phyloP scores from a whole-genome alignment of 139 green algal genomes.

The Penium margaritaceum region DNA sequence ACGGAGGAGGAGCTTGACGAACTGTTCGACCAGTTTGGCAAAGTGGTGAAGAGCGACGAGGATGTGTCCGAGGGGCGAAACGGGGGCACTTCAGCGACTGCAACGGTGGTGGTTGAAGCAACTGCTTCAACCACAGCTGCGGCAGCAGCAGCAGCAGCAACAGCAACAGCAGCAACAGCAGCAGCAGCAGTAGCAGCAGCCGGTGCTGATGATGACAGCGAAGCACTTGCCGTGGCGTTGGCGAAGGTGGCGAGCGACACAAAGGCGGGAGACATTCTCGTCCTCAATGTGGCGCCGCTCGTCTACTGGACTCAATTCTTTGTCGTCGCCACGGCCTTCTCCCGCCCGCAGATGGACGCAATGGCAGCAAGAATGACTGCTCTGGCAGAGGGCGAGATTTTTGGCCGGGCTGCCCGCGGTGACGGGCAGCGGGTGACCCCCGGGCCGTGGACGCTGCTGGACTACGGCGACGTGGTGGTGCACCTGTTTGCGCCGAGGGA shows the following conservation, averaged over 20 bases:
- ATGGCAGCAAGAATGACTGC: slow-evolving; percentile 15
- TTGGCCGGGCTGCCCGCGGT: no score
- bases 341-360: slow-evolving; percentile 47
- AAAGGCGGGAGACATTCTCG: slow-evolving; percentile 44
- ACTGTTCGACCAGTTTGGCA: slow-evolving; percentile 10
- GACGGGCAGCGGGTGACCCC: background rate
- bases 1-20: slow-evolving; percentile 23
- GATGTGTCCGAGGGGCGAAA: no score
- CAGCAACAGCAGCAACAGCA: background rate
- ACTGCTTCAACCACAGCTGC: background rate
- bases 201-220: background rate
- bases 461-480: slow-evolving; percentile 49
- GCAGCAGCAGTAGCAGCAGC: background rate
- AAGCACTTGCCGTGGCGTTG: slow-evolving; percentile 42
- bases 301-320: slow-evolving; percentile 51
- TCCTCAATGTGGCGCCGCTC: slow-evolving; percentile 41
- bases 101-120: background rate
- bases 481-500: slow-evolving; percentile 49
- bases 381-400: background rate
- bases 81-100: no score
- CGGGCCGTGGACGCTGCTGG: slow-evolving; percentile 21
- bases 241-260: slow-evolving; percentile 34
- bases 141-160: background rate
- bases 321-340: slow-evolving; percentile 50
- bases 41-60: slow-evolving; percentile 15